Percentiles rank a stretch among this genome's conserved stretches.
phyloP scores from a whole-genome alignment of 352 stramenopile species.

The Phytophthora quininea region DNA sequence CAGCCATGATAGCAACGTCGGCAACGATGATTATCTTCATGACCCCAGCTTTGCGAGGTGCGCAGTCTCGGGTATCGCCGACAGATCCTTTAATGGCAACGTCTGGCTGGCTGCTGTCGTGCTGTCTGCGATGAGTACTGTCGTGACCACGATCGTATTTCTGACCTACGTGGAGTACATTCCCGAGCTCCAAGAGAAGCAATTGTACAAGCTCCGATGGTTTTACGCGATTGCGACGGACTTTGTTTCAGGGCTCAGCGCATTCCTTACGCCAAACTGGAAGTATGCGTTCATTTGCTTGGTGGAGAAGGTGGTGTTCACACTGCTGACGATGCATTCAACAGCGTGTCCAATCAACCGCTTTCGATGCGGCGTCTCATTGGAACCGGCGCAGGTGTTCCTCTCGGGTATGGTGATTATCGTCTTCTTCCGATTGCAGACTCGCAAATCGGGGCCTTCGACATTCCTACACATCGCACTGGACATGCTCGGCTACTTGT shows the following conservation, averaged over 20 bases:
- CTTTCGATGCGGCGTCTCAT: slow-evolving; percentile 55
- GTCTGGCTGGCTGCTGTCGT: slow-evolving; percentile 58
- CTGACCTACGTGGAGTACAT: slow-evolving; percentile 50
- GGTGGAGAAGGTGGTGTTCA: slow-evolving; percentile 73
- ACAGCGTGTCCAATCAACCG: slow-evolving; percentile 77
- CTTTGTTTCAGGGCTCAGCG: slow-evolving; percentile 61
- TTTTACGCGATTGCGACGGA: slow-evolving; percentile 68
- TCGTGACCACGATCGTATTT: slow-evolving; percentile 44
- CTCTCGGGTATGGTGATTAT: slow-evolving; percentile 61
- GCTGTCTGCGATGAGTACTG: slow-evolving; percentile 37
- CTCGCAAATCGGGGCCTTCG: slow-evolving; percentile 23
- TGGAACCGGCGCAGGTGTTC: slow-evolving; percentile 60
- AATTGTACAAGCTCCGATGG: slow-evolving; percentile 61
- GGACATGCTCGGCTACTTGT: slow-evolving; percentile 71
- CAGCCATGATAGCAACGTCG: slow-evolving; percentile 18
- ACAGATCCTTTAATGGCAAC: slow-evolving; percentile 46
- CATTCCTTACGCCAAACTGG: slow-evolving; percentile 68
- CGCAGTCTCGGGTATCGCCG: slow-evolving; percentile 42
- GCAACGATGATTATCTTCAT: slow-evolving; percentile 27
- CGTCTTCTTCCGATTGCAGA: slow-evolving; percentile 57
- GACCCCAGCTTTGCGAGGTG: slow-evolving; percentile 37
- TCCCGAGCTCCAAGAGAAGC: slow-evolving; percentile 48
- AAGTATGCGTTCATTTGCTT: slow-evolving; percentile 71
- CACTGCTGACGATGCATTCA: slow-evolving; percentile 67
- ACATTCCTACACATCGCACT: slow-evolving; percentile 57